Evolutionary conservation across 257 asterid species (phyloP).

Genomic region (Penstemon eatonii): DNA sequence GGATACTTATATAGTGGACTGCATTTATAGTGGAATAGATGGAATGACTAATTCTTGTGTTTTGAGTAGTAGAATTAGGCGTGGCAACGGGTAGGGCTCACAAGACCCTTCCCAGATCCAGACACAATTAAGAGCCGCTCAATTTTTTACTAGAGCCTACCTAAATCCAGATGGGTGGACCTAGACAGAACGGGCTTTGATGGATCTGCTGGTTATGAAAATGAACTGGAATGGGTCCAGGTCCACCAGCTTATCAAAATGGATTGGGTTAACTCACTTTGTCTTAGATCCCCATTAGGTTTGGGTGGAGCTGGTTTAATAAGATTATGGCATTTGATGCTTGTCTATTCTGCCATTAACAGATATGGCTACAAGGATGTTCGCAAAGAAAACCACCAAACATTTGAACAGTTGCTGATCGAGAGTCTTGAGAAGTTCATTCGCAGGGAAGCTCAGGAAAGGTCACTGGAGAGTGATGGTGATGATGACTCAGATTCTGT

Average conservation of each 20-base stretch:
- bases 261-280: not conserved
- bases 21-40: not conserved
- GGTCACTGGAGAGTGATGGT: conserved; percentile 87
- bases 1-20: no score
- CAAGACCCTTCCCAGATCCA: no score
- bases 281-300: not conserved
- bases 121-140: no score
- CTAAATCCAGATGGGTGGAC: no score
- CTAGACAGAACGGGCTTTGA: no score
- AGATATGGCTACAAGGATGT: conserved; percentile 98
- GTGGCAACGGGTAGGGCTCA: no score
- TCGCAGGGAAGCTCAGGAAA: conserved; percentile 92
- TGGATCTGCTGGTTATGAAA: no score
- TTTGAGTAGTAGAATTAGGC: not conserved
- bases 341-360: conserved; percentile 32
- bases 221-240: no score
- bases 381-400: conserved; percentile 90
- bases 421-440: conserved; percentile 93
- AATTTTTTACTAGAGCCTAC: no score
- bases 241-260: no score
- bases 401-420: conserved; percentile 87
- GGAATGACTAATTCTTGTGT: not conserved
- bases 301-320: not conserved
- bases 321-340: conserved; percentile 2
- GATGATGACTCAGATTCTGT: conserved; percentile 64